Evolutionary conservation across 2,329 filamentous ascomycete species (phyloP), one percentile per base, ranked within the genome.

Genomic region (Fusarium sp.): DNA sequence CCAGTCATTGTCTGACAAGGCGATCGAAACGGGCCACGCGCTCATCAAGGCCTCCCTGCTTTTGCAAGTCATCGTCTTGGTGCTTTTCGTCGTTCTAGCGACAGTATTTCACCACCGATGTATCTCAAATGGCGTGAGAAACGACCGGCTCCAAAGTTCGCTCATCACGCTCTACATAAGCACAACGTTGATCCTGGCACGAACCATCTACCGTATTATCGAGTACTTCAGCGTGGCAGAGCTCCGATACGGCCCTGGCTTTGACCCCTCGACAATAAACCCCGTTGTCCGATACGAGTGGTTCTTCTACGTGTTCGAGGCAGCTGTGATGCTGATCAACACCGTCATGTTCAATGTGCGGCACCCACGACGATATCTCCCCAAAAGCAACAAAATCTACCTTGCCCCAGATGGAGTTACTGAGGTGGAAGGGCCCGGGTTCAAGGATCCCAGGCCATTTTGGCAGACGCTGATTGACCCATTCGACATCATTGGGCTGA

Each of bases 221-320:
- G 89, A 92, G 79, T 91, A 89, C 81, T 91, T 90, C 71, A 84
- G 83, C 60, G 78, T 87, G n/a, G 81, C 85, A 0, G 79, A 86
- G 14, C 81, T 83, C 25, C 82, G 82, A 8, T 82, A 80, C 50
- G 81, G 83, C 33, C 77, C 83, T 10, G 81, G 78, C 4, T 80
- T 85, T 57, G 84, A 85, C 38, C 79, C 81, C 5, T 73, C 61
- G 33, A 76, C 73, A 2, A 70, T 88, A 2, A 85, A 83, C 13
- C 84, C 87, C 0, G 80, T 89, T 25, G 68, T 90, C n/a, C 84
- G 87, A 25, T 88, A 90, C 72, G 89, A 91, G 79, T 89, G 85
- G 85, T 91, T 86, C 79, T 91, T 91, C 70, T 90, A 88, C 74
- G 83, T 90, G 22, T 91, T 91, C 67, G 89, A 91, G 80, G 86